Percentiles rank a stretch among this genome's conserved stretches.
Conservation (phyloP, 176 grass and related monocot species). For the Ensete ventricosum region DNA sequence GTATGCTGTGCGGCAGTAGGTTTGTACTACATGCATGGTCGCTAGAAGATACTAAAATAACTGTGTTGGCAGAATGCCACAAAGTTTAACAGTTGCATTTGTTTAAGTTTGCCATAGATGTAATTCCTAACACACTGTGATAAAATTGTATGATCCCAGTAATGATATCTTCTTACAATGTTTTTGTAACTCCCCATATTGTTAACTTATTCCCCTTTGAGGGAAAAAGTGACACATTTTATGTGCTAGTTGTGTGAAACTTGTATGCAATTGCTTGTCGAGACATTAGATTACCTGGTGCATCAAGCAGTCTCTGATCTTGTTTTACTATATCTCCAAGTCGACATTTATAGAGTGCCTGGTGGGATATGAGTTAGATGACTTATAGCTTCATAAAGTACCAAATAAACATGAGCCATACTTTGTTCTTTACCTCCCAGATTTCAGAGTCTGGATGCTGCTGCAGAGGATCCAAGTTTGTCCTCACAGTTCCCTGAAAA, state of each 20-base stretch:
- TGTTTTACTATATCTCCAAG: conserved; percentile 54
- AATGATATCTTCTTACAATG: no score
- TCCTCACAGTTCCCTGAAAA: conserved; percentile 78
- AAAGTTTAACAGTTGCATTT: background rate
- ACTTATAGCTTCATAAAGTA: background rate
- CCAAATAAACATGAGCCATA: background rate
- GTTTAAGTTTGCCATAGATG: no score
- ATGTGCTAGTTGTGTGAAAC: no score
- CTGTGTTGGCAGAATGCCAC: background rate
- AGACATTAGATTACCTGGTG: conserved; percentile 45
- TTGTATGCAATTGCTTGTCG: background rate
- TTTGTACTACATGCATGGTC: background rate
- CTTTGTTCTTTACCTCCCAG: conserved; percentile 59
- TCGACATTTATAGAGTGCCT: conserved; percentile 61
- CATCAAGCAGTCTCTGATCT: conserved; percentile 60
- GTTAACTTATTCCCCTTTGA: no score
- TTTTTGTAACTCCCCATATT: no score
- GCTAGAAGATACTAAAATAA: background rate
- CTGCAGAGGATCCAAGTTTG: conserved; percentile 63
- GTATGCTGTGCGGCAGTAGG: background rate
- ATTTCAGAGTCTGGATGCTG: conserved; percentile 55
- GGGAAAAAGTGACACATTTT: no score
- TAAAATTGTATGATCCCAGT: no score
- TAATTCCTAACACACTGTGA: background rate
- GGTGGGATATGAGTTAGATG: background rate